Evolutionary conservation across 805 yeast species (phyloP).

Genomic region (Teunomyces pallodes): DNA sequence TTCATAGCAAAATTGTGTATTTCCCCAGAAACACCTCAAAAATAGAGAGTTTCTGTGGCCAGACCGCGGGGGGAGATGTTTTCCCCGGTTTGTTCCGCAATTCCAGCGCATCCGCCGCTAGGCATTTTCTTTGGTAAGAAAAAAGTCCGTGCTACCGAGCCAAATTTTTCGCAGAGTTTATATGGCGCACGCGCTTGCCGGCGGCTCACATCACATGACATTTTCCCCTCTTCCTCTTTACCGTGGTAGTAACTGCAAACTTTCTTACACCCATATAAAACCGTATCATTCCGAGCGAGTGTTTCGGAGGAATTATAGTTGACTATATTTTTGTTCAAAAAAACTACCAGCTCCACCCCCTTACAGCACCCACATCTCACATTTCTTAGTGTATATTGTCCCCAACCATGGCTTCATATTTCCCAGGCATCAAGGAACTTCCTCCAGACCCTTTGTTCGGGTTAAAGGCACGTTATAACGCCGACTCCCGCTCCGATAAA

Average conservation of each 20-base stretch:
- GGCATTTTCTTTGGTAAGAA: not conserved
- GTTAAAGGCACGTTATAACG: constrained; percentile 61
- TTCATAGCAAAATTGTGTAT: not conserved
- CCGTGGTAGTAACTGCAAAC: not conserved
- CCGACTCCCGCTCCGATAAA: constrained; percentile 60
- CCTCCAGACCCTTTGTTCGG: constrained; percentile 91
- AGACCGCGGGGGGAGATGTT: not conserved
- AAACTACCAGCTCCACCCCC: not conserved
- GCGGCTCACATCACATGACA: not conserved
- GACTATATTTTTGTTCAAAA: too few relatives aligned
- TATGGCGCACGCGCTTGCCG: not conserved
- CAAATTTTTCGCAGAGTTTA: not conserved
- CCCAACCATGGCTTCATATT: constrained; percentile 31
- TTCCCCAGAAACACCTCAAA: not conserved
- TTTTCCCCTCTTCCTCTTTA: not conserved
- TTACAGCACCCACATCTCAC: not conserved
- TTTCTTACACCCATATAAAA: not conserved
- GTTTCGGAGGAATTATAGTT: too few relatives aligned
- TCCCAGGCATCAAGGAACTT: constrained; percentile 53
- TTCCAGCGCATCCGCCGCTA: not conserved
- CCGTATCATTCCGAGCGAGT: not conserved
- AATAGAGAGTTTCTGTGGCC: not conserved
- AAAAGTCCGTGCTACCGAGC: constrained; percentile 1
- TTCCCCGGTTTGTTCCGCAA: not conserved
- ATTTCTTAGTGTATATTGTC: not conserved